Evolutionary conservation across 2,329 filamentous ascomycete species (phyloP).

Genomic region (Colletotrichum melonis): DNA sequence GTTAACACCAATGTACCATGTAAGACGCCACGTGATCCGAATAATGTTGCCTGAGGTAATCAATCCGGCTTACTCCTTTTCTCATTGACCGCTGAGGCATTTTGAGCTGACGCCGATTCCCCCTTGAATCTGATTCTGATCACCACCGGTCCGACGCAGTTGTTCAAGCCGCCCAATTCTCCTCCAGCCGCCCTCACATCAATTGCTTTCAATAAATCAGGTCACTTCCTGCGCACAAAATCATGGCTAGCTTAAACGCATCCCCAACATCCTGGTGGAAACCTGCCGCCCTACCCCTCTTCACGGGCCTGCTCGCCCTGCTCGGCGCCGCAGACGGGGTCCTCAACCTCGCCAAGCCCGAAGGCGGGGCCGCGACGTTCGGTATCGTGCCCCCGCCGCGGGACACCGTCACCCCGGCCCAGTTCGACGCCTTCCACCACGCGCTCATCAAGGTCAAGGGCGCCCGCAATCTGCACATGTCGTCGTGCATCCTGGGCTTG

Average conservation of each 20-base stretch:
- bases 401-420: constrained; percentile 13
- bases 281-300: constrained; percentile 23
- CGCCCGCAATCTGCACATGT: constrained; percentile 32
- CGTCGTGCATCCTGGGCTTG: constrained; percentile 17
- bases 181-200: background rate
- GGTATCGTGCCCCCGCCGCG: constrained; percentile 21
- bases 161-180: background rate
- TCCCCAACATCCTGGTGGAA: constrained; percentile 22
- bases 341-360: constrained; percentile 27
- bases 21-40: background rate
- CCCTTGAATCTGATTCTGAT: background rate
- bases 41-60: background rate
- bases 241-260: constrained; percentile 5
- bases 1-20: background rate
- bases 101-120: background rate
- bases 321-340: constrained; percentile 24
- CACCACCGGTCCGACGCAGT: background rate
- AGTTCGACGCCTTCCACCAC: constrained; percentile 31
- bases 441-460: constrained; percentile 33
- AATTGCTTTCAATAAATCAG: background rate
- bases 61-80: too few species aligned
- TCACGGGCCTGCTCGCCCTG: constrained; percentile 28
- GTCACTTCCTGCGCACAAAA: background rate
- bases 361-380: constrained; percentile 25
- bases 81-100: too few species aligned